Evolutionary conservation across 2,329 filamentous ascomycete species (phyloP), one percentile per base, ranked within the genome.

Genomic region (Fusarium veterinarium): DNA sequence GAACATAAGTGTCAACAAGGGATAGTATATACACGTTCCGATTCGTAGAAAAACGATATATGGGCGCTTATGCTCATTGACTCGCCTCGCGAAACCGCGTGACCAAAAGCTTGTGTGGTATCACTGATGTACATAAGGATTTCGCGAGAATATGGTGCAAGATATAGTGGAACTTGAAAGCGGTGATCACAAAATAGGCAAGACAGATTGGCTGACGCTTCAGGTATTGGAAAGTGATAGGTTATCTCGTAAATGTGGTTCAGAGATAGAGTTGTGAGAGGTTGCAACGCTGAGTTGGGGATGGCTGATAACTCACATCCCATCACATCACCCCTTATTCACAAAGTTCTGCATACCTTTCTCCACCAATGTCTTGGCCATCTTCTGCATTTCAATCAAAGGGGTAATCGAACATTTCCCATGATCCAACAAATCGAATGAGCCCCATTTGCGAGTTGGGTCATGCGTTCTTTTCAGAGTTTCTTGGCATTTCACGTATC

Each of bases 311-410:
- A 25, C 30, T 57, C 41, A 35, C 53, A 56, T 49, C 17, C 10
- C 31, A 52, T 40, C 33, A 40, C 38, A 52, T 65, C 28, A 45
- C 58, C 51, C 66, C 48, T 57, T 45, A 49, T 28, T 57, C 31
- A 64, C 58, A 58, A 57, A 69, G 14, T 52, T 58, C n/a, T 69
- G 33, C 38, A 28, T 37, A 25, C 13, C 1, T 3, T 63, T 69
- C 64, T 38, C 66, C 66, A 69, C 66, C 23, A 16, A 23, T 49
- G 45, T 62, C 64, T 68, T 68, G 65, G 64, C 64, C 16, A 38
- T 57, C 23, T 37, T 46, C 30, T 67, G 30, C 30, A 63, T 68
- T 67, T 37, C 8, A 30, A 46, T 37, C 40, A 69, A 64, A 69
- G 40, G 33, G 58, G 64, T 23, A 40, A 31, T 40, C 46, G 6